Percentiles rank a stretch among this genome's conserved stretches.
Evolutionary conservation across 2,329 filamentous ascomycete species (phyloP).

Genomic region (Ambrosiella cleistominuta): DNA sequence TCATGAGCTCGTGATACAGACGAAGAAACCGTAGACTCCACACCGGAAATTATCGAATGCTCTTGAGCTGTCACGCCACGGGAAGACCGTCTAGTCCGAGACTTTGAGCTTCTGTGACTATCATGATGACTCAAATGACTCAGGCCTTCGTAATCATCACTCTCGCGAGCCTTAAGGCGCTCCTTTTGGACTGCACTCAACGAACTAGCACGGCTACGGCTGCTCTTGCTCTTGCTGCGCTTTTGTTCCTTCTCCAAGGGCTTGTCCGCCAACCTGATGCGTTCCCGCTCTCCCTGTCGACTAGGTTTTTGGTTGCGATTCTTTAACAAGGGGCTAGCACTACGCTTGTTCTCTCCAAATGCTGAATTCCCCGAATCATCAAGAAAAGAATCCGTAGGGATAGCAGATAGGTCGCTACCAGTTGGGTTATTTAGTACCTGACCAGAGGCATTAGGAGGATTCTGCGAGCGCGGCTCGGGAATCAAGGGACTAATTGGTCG

Average conservation of each 20-base stretch:
- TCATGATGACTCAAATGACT: constrained; percentile 11
- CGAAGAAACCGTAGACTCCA: constrained; percentile 39
- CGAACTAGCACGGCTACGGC: constrained; percentile 23
- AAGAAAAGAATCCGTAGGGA: constrained; percentile 43
- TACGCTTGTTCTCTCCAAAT: constrained; percentile 11
- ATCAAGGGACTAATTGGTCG: constrained; percentile 52
- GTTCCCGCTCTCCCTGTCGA: constrained; percentile 23
- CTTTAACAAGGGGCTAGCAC: constrained; percentile 13
- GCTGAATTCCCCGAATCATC: constrained; percentile 35
- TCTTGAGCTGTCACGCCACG: constrained; percentile 23
- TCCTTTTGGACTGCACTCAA: constrained; percentile 17
- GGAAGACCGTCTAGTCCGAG: constrained; percentile 18
- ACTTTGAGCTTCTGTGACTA: constrained; percentile 3
- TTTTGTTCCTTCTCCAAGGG: constrained; percentile 30
- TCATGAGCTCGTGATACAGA: constrained; percentile 37
- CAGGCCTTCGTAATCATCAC: constrained; percentile 3
- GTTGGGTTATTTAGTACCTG: constrained; percentile 44
- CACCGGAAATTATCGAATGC: constrained; percentile 35
- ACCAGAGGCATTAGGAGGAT: constrained; percentile 29
- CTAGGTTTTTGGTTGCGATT: constrained; percentile 22
- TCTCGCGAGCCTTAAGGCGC: background rate
- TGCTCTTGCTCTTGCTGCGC: constrained; percentile 10
- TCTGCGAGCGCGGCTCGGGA: constrained; percentile 19
- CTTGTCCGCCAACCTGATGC: constrained; percentile 11
- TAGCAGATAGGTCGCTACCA: constrained; percentile 73